Percentiles rank a stretch among this genome's conserved stretches.
phyloP scores from a whole-genome alignment of 2,329 filamentous ascomycete genomes.

The Neofusicoccum kwambonambiense region DNA sequence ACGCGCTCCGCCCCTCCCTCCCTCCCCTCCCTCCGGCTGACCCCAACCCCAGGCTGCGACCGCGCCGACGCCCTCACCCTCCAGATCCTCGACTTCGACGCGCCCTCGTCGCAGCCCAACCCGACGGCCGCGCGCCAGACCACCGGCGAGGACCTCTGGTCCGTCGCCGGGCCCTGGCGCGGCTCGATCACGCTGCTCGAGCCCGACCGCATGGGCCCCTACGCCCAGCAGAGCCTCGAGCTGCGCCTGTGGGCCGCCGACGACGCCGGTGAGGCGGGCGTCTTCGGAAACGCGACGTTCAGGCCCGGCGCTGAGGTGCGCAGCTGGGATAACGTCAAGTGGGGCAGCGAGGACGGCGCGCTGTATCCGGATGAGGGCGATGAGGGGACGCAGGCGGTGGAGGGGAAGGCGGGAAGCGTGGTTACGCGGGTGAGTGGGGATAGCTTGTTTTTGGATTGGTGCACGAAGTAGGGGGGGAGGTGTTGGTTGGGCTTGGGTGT shows the following conservation, averaged over 20 bases:
- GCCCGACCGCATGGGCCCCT: neutral
- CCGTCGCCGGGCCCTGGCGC: neutral
- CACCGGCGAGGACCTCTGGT: neutral
- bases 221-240: neutral
- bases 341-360: neutral
- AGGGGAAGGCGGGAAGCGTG: neutral
- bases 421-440: neutral
- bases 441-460: neutral
- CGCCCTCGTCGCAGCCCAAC: neutral
- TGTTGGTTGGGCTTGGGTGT: too few relatives aligned
- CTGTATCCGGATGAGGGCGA: neutral
- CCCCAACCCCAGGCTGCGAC: neutral
- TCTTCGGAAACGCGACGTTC: neutral
- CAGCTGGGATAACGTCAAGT: neutral
- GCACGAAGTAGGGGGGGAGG: too few relatives aligned
- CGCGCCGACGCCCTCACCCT: neutral
- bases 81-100: neutral
- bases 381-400: neutral
- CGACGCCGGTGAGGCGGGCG: neutral
- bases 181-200: neutral
- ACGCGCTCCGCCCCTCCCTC: neutral
- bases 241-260: neutral
- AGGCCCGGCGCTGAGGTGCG: neutral
- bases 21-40: too few relatives aligned
- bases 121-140: neutral